Conservation (phyloP, 1,284 basidiomycete species). For the Gastroboletus turbinatus region DNA sequence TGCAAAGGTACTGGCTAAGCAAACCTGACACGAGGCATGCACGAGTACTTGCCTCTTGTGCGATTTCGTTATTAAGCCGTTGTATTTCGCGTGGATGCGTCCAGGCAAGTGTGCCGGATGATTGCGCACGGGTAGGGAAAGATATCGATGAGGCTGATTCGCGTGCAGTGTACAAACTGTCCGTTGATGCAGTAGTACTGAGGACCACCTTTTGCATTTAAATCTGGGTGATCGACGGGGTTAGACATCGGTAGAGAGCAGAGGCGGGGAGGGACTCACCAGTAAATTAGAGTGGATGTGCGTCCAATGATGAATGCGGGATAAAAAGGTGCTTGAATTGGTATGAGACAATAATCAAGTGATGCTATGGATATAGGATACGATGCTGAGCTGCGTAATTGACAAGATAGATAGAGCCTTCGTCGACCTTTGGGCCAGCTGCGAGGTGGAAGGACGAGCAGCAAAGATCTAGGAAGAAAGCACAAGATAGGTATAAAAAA, state of each 20-base stretch:
- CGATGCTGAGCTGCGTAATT: slow-evolving; percentile 42
- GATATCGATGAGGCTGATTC: slow-evolving; percentile 37
- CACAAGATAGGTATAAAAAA: slow-evolving; percentile 65
- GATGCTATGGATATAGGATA: slow-evolving; percentile 44
- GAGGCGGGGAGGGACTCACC: slow-evolving; percentile 41
- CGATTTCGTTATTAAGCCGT: slow-evolving; percentile 24
- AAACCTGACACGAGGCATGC: slow-evolving; percentile 26
- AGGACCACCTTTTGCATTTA: slow-evolving; percentile 39
- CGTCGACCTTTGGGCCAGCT: slow-evolving; percentile 38
- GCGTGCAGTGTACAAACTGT: slow-evolving; percentile 38
- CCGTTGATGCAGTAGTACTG: slow-evolving; percentile 35
- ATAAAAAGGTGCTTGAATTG: slow-evolving; percentile 44
- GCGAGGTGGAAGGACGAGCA: slow-evolving; percentile 33
- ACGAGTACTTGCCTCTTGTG: slow-evolving; percentile 30
- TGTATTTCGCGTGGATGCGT: slow-evolving; percentile 30
- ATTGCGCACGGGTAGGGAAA: slow-evolving; percentile 30
- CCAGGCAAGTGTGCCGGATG: slow-evolving; percentile 32
- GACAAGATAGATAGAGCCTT: slow-evolving; percentile 47
- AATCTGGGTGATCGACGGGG: slow-evolving; percentile 31
- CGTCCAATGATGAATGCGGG: slow-evolving; percentile 47
- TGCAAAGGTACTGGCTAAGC: slow-evolving; percentile 16
- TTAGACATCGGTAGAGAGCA: slow-evolving; percentile 19
- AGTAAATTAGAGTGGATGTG: slow-evolving; percentile 59
- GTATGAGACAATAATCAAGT: slow-evolving; percentile 51
- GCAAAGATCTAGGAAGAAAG: slow-evolving; percentile 42